Base-by-base conservation (phyloP, 805 yeast species). In the Zygoascus bituminiphila region DNA sequence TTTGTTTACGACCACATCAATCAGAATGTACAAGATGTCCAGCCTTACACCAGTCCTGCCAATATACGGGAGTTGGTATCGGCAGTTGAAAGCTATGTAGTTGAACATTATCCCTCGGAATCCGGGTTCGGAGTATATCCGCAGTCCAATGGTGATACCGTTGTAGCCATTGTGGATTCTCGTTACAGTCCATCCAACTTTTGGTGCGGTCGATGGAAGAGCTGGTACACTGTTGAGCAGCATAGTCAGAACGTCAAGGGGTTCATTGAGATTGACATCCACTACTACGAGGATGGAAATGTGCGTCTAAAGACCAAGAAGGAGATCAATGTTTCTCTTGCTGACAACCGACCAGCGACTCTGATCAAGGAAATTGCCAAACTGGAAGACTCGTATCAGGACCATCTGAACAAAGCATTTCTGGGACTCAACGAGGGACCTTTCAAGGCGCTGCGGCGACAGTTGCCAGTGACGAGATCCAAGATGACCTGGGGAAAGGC, bases 401-500 rank as follows among this genome's bases (percentile, higher is more conserved):
- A 73, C 36, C 66, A 73, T 41, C 67, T 89, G 48, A 76, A 84
- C 57, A 72, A 69, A 49, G 73, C 82, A 51, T 84, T 91, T 59
- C 70, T 75, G 25, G 77, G 78, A 24, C 73, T 91, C 61, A 91
- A 91, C 64, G 95, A 88, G 54, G 74, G 74, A 46, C 77, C 80
- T 53, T 91, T 93, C 71, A 93, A 91, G 68, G 75, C 76, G 51
- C 74, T 91, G 57, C 78, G 98, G 68, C 82, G 98, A 66, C 87
- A 87, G 63, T 72, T 91, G 54, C 98, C 98, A 6, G 82, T 91
- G 19, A 91, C 95, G 19, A 77, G 96, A 62, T 77, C 95, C 15
- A 88, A 84, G 63, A 83, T 91, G 59, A 86, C 87, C 63, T 91
- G 98, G 98, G 96, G 95, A 25, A 85, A 79, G 61, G 87, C 96